Evolutionary conservation across 768 basidiomycete genomes (phyloP).

Genomic region (Leucocoprinus leucothites): DNA sequence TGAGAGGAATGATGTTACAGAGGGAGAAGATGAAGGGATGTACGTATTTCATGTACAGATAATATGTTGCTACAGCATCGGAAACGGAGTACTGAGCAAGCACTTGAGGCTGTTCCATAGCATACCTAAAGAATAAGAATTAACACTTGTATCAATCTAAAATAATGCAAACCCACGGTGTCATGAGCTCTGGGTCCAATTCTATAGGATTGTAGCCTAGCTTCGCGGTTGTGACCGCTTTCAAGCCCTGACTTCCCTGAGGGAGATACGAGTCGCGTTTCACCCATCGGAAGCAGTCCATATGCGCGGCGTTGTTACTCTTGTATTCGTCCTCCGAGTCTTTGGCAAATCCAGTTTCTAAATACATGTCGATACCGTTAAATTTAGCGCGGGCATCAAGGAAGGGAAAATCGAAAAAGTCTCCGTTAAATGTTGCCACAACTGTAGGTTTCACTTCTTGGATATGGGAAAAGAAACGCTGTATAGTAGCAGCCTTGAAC

Average conservation of each 20-base stretch:
- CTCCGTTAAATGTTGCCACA: constrained; percentile 98
- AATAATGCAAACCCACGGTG: constrained; percentile 68
- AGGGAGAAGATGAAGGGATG: constrained; percentile 99
- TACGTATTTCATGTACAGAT: constrained; percentile 99
- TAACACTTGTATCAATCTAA: not conserved
- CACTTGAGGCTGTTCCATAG: constrained; percentile 90
- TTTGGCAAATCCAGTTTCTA: constrained; percentile 89
- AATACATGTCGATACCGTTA: constrained; percentile 95
- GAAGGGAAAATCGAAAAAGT: constrained; percentile 99
- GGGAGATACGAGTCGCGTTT: constrained; percentile 98
- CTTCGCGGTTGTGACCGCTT: constrained; percentile 95
- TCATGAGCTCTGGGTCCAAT: constrained; percentile 98
- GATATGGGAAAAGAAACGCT: constrained; percentile 90
- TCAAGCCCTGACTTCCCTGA: constrained; percentile 97
- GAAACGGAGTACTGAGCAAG: constrained; percentile 99
- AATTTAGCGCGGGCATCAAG: constrained; percentile 79
- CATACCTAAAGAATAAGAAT: constrained; percentile 62
- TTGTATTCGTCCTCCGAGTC: constrained; percentile 97
- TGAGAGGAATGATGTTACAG: constrained; percentile 97
- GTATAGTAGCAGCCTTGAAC: constrained; percentile 70
- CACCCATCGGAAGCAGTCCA: constrained; percentile 99
- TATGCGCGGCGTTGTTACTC: constrained; percentile 87
- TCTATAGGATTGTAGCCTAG: constrained; percentile 96
- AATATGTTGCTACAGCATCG: constrained; percentile 99
- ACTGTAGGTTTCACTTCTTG: constrained; percentile 94